These are phyloP conservation scores for Globisporangium radiosum DNA, from an alignment of 352 stramenopile species.

Conservation along the genomic window DNA sequence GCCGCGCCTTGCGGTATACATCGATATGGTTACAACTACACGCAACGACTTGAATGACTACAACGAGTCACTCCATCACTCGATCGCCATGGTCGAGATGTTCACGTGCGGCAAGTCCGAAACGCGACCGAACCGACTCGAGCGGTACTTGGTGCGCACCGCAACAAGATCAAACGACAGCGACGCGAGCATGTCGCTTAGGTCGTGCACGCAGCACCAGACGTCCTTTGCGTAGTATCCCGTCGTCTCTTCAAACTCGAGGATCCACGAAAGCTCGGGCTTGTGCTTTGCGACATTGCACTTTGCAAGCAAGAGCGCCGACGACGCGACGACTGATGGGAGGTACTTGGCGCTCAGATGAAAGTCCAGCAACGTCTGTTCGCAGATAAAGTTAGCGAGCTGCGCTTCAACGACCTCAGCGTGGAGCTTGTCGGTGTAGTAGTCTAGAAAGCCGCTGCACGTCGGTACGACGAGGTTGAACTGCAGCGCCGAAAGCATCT, in stretches of 20 bases:
- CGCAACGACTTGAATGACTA: neutral
- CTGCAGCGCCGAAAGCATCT: conserved; percentile 93
- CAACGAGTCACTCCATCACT: conserved; percentile 4
- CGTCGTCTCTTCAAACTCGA: conserved; percentile 39
- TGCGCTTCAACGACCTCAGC: conserved; percentile 28
- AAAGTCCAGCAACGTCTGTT: conserved; percentile 57
- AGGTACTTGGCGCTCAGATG: conserved; percentile 37
- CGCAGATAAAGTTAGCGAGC: conserved; percentile 51
- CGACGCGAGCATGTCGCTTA: conserved; percentile 29
- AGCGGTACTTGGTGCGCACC: conserved; percentile 37
- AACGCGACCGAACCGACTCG: conserved; percentile 12
- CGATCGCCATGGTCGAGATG: conserved; percentile 11
- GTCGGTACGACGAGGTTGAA: conserved; percentile 97
- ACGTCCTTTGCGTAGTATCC: conserved; percentile 35
- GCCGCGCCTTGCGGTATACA: neutral
- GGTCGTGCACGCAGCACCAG: conserved; percentile 27
- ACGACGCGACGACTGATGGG: conserved; percentile 38
- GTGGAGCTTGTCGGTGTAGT: conserved; percentile 88
- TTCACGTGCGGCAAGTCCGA: conserved; percentile 15
- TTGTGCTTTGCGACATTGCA: conserved; percentile 38
- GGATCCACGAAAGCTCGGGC: conserved; percentile 37
- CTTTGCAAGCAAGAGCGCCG: conserved; percentile 39
- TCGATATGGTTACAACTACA: conserved; percentile 11
- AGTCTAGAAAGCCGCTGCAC: conserved; percentile 92
- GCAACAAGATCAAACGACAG: conserved; percentile 35